Conservation (phyloP, 1,284 basidiomycete species). For the Trametes polyzona region DNA sequence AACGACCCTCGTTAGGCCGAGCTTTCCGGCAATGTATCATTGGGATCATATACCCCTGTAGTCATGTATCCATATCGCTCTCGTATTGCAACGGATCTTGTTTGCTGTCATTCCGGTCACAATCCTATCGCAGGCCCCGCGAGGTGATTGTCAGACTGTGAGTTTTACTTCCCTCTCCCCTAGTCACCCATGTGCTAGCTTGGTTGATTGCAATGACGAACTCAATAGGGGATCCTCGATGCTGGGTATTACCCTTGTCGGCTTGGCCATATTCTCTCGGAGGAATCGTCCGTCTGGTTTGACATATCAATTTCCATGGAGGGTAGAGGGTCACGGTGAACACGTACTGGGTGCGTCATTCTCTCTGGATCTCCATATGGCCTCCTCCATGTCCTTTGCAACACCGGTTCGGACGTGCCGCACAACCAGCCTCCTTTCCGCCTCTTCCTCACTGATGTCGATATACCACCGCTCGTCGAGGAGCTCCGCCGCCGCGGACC, state of each 20-base stretch:
- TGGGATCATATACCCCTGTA: constrained; percentile 5
- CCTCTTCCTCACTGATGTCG: constrained; percentile 62
- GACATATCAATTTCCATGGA: neutral
- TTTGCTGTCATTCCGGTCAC: neutral
- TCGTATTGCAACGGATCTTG: constrained; percentile 8
- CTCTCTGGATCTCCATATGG: constrained; percentile 68
- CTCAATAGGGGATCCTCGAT: constrained; percentile 44
- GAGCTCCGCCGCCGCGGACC: constrained; percentile 67
- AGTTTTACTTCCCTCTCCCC: neutral
- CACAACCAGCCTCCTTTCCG: constrained; percentile 66
- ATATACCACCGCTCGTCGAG: constrained; percentile 86
- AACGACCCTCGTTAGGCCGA: constrained; percentile 11
- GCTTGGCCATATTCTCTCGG: constrained; percentile 56
- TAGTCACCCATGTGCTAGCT: neutral
- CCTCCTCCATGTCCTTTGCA: constrained; percentile 66
- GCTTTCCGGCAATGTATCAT: constrained; percentile 4
- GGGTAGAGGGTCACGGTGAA: neutral
- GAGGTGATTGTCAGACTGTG: no score
- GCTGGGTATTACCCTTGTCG: constrained; percentile 57
- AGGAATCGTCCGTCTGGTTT: constrained; percentile 60
- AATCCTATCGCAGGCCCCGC: no score
- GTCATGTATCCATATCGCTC: constrained; percentile 25
- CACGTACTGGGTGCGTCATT: constrained; percentile 79
- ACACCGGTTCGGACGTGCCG: constrained; percentile 81
- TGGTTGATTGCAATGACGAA: neutral